These are phyloP conservation scores for Chlorociboria aeruginascens DNA, from an alignment of 495 filamentous ascomycete species.

Conservation along the genomic window DNA sequence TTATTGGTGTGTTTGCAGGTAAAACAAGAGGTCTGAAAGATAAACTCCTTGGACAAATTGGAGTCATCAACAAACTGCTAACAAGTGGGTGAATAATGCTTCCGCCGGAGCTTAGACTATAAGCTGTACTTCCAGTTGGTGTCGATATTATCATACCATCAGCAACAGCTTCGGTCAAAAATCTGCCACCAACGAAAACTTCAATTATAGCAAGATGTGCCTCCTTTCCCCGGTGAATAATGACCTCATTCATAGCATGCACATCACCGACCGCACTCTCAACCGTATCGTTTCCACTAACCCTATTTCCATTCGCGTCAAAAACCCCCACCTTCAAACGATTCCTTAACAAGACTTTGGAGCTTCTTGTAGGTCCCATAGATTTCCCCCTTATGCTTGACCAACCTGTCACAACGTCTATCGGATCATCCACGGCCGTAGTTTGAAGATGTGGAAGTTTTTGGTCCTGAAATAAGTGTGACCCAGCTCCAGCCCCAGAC, in stretches of 20 bases:
- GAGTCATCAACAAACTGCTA: constrained; percentile 74
- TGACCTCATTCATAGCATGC: constrained; percentile 91
- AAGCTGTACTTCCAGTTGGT: constrained; percentile 89
- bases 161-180: constrained; percentile 83
- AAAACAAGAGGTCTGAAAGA: constrained; percentile 87
- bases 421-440: constrained; percentile 12
- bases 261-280: constrained; percentile 33
- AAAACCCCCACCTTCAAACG: constrained; percentile 76
- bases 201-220: constrained; percentile 86
- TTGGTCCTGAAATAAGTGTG: constrained; percentile 15
- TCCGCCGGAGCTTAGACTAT: constrained; percentile 85
- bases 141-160: constrained; percentile 93
- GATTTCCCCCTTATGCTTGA: constrained; percentile 64
- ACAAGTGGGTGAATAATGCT: constrained; percentile 92
- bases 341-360: constrained; percentile 74
- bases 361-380: constrained; percentile 61
- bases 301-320: constrained; percentile 40
- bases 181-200: constrained; percentile 72
- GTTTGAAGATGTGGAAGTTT: constrained; percentile 31
- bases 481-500: constrained; percentile 51
- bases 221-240: constrained; percentile 79
- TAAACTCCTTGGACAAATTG: constrained; percentile 84
- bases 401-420: constrained; percentile 43
- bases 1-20: constrained; percentile 74
- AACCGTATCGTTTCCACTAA: constrained; percentile 23